These are phyloP conservation scores for Acacia confusa DNA, from an alignment of 306 rosid species.

Conservation along the genomic window DNA sequence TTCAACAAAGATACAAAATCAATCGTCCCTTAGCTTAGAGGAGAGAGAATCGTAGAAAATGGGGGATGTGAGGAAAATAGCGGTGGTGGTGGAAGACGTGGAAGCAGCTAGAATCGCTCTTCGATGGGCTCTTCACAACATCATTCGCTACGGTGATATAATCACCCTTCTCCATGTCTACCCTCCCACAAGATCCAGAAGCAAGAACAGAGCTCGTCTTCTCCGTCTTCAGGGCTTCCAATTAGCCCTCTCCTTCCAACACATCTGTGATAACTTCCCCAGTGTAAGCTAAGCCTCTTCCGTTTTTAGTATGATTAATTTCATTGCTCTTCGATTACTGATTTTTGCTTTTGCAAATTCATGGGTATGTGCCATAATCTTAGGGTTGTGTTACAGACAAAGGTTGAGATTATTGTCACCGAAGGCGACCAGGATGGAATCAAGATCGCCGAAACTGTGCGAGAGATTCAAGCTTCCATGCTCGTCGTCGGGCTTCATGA, in stretches of 20 bases:
- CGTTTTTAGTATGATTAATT: background rate
- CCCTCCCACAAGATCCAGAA: constrained; percentile 55
- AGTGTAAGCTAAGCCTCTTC: constrained; percentile 35
- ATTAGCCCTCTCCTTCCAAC: constrained; percentile 79
- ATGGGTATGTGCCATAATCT: constrained; percentile 48
- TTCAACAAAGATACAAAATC: constrained; percentile 19
- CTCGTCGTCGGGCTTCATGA: constrained; percentile 91
- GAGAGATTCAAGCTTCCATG: constrained; percentile 70
- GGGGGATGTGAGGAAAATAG: constrained; percentile 74
- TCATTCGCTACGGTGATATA: constrained; percentile 71
- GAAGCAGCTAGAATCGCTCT: constrained; percentile 86
- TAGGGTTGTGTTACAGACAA: constrained; percentile 84
- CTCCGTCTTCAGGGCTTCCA: constrained; percentile 78
- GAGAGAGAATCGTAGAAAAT: background rate
- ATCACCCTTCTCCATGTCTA: constrained; percentile 82
- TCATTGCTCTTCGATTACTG: background rate
- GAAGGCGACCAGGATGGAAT: constrained; percentile 79
- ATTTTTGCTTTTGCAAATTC: constrained; percentile 19
- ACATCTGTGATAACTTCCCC: constrained; percentile 67
- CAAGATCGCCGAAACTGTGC: constrained; percentile 60
- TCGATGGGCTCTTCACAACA: constrained; percentile 76
- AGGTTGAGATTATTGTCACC: constrained; percentile 84
- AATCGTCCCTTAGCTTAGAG: background rate
- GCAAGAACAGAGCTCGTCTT: constrained; percentile 53
- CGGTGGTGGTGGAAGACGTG: constrained; percentile 81